Conservation (phyloP, 2,329 filamentous ascomycete species). For the Penicillium sp. region DNA sequence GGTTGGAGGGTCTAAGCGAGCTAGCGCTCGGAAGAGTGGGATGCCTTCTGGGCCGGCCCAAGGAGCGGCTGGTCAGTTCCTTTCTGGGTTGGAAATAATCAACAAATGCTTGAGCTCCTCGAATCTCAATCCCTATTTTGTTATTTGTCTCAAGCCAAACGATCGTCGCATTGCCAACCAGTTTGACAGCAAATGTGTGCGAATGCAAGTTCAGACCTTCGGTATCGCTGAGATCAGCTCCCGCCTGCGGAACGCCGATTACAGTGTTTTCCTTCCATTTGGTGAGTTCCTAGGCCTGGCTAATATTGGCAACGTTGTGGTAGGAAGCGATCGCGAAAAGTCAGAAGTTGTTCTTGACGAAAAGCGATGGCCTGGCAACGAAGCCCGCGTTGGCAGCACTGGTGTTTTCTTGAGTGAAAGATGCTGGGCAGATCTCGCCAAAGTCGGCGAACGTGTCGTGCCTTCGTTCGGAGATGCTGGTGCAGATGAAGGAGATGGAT, state of each 20-base stretch:
- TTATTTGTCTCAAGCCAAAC: slow-evolving; percentile 97
- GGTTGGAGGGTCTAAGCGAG: slow-evolving; percentile 31
- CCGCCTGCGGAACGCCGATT: slow-evolving; percentile 86
- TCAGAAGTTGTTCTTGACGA: slow-evolving; percentile 88
- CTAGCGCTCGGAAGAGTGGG: slow-evolving; percentile 37
- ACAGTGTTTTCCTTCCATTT: slow-evolving; percentile 93
- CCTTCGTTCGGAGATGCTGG: slow-evolving; percentile 62
- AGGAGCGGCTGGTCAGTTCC: slow-evolving; percentile 88
- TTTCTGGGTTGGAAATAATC: slow-evolving; percentile 85
- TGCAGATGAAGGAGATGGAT: slow-evolving; percentile 54
- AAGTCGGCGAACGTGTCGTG: slow-evolving; percentile 62
- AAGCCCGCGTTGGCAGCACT: slow-evolving; percentile 85
- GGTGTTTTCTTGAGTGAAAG: slow-evolving; percentile 94
- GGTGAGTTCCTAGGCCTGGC: slow-evolving; percentile 89
- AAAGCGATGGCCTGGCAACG: slow-evolving; percentile 87
- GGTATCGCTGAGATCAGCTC: slow-evolving; percentile 97
- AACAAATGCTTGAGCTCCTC: slow-evolving; percentile 79
- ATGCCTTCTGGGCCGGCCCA: slow-evolving; percentile 56
- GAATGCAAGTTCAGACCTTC: slow-evolving; percentile 89
- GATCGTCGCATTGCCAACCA: slow-evolving; percentile 96
- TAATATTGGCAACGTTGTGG: slow-evolving; percentile 77
- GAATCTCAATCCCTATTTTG: slow-evolving; percentile 89
- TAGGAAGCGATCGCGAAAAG: slow-evolving; percentile 90
- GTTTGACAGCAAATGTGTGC: slow-evolving; percentile 97
- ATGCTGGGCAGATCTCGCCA: slow-evolving; percentile 89